phyloP scores from a whole-genome alignment of 352 stramenopile genomes.

The Phytopythium delawarense region DNA sequence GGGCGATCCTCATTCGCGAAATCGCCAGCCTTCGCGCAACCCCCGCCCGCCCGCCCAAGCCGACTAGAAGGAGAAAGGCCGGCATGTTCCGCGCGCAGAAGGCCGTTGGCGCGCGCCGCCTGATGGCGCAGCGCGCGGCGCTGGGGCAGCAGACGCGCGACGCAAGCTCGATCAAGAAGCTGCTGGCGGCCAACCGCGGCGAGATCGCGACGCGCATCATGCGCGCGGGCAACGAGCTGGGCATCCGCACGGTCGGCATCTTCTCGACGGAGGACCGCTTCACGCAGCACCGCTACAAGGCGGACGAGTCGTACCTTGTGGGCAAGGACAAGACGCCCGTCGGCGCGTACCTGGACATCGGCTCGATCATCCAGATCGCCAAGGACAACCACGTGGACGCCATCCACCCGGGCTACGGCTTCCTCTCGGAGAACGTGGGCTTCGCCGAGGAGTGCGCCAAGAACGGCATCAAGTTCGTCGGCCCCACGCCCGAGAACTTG shows the following conservation, averaged over 20 bases:
- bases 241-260: conserved; percentile 88
- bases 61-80: neutral
- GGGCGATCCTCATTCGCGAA: conserved; percentile 1
- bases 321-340: conserved; percentile 90
- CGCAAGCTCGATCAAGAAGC: conserved; percentile 90
- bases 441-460: conserved; percentile 92
- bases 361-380: conserved; percentile 91
- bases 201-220: conserved; percentile 98
- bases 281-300: conserved; percentile 96
- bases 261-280: conserved; percentile 94
- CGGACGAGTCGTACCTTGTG: conserved; percentile 95
- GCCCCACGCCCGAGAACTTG: conserved; percentile 93
- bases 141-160: conserved; percentile 31
- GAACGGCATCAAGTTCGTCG: conserved; percentile 94
- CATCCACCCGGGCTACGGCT: conserved; percentile 98
- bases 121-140: conserved; percentile 13
- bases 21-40: neutral
- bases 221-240: conserved; percentile 92
- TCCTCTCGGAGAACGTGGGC: conserved; percentile 94
- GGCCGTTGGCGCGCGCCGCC: conserved; percentile 18
- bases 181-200: conserved; percentile 97
- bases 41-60: neutral
- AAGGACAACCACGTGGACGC: conserved; percentile 91
- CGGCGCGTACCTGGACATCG: conserved; percentile 95
- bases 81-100: conserved; percentile 40